phyloP scores from a whole-genome alignment of 108 stramenopile genomes.

The Pseudonitzschia delicatissima region DNA sequence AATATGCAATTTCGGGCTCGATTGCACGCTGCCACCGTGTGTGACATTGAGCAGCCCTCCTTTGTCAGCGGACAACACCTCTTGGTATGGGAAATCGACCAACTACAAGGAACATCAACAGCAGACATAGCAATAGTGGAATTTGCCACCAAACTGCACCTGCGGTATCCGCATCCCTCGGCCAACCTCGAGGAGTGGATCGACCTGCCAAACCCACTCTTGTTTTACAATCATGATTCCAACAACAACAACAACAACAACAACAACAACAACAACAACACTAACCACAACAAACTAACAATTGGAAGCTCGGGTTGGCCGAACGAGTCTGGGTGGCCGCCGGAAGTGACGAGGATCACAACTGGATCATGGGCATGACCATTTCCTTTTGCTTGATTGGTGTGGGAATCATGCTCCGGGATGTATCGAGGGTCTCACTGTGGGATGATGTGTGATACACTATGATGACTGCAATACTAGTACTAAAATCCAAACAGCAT shows the following conservation, averaged over 20 bases:
- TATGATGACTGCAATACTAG: too few species aligned
- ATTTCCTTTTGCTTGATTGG: conserved; percentile 19
- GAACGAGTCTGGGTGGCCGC: conserved; percentile 20
- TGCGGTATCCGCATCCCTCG: conserved; percentile 27
- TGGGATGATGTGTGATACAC: conserved; percentile 25
- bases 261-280: too few species aligned
- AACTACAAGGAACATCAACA: not conserved
- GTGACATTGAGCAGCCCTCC: conserved; percentile 34
- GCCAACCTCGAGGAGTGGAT: not conserved
- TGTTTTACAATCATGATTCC: not conserved
- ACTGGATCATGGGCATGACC: conserved; percentile 25
- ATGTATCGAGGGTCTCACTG: conserved; percentile 14
- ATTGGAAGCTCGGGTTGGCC: not conserved
- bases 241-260: not conserved
- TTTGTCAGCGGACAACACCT: conserved; percentile 35
- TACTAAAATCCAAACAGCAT: too few species aligned
- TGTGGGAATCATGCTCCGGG: conserved; percentile 16
- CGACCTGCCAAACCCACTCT: conserved; percentile 11
- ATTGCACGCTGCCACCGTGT: conserved; percentile 20
- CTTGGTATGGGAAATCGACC: conserved; percentile 14
- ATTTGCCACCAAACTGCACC: conserved; percentile 25
- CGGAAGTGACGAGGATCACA: conserved; percentile 20
- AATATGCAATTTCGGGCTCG: not conserved
- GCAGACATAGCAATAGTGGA: not conserved
- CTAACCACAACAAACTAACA: not conserved